phyloP scores from a whole-genome alignment of 306 rosid genomes.

The Oxytropis ochrocephala region DNA sequence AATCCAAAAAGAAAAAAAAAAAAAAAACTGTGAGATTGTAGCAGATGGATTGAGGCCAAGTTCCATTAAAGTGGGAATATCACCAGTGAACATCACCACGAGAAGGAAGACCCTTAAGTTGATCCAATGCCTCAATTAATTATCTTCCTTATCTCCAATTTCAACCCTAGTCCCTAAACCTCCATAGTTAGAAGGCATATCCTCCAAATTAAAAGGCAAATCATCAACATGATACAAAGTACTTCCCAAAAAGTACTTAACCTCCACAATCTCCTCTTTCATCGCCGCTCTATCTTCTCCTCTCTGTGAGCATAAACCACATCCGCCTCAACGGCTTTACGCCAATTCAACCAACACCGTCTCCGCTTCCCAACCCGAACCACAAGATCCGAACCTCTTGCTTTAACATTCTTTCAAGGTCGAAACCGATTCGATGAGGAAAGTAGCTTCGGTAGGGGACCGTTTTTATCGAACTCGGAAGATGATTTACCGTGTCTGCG shows the following conservation, averaged over 20 bases:
- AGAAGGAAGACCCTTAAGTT: constrained; percentile 77
- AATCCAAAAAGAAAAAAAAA: no score
- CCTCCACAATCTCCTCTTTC: constrained; percentile 84
- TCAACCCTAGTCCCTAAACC: constrained; percentile 72
- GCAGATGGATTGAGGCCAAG: constrained; percentile 78
- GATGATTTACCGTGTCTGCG: constrained; percentile 76
- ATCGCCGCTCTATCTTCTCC: constrained; percentile 64
- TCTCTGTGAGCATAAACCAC: constrained; percentile 70
- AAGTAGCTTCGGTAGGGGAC: constrained; percentile 70
- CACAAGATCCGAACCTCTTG: constrained; percentile 83
- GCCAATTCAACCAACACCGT: constrained; percentile 68
- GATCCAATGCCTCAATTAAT: constrained; percentile 84
- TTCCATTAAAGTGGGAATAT: constrained; percentile 77
- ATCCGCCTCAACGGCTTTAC: constrained; percentile 78
- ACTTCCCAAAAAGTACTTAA: constrained; percentile 86
- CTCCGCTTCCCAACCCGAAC: constrained; percentile 79
- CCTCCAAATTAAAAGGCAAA: no score
- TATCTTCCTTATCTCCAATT: constrained; percentile 74
- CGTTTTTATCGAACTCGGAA: constrained; percentile 82
- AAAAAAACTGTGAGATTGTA: constrained; percentile 62
- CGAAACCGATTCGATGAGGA: constrained; percentile 74
- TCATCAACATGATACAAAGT: no score
- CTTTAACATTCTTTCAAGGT: constrained; percentile 66
- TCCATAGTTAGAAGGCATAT: no score
- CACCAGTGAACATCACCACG: constrained; percentile 89